Conservation (phyloP, 2,329 filamentous ascomycete genomes). For the Exophiala xenobiotica region DNA sequence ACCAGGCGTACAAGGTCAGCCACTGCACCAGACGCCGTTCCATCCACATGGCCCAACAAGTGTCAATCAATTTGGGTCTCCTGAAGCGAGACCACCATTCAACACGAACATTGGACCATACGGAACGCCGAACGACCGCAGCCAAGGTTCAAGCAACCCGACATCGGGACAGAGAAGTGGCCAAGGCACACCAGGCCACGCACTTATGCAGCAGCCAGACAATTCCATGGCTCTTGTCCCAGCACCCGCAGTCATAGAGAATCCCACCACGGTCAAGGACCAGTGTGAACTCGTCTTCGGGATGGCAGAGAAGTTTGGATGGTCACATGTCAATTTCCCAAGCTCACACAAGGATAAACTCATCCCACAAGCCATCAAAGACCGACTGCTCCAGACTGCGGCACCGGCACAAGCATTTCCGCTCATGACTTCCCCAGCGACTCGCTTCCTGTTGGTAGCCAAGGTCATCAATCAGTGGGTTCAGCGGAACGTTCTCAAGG, state of each 20-base stretch:
- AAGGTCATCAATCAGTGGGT: constrained; percentile 27
- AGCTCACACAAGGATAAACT: constrained; percentile 24
- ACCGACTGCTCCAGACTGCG: constrained; percentile 21
- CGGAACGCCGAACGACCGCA: constrained; percentile 4
- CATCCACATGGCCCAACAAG: background rate
- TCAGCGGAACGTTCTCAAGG: constrained; percentile 17
- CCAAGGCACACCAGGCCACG: background rate
- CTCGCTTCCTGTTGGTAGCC: constrained; percentile 23
- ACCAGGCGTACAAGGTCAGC: background rate
- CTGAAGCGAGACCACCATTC: constrained; percentile 8
- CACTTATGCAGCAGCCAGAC: background rate
- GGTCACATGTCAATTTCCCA: constrained; percentile 24
- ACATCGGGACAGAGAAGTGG: background rate
- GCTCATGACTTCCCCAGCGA: constrained; percentile 23
- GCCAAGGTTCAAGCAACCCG: background rate
- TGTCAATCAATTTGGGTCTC: constrained; percentile 18
- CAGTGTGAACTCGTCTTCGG: constrained; percentile 14
- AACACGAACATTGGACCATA: constrained; percentile 4
- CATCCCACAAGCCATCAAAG: constrained; percentile 22
- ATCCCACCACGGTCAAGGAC: background rate
- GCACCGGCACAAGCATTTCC: constrained; percentile 19
- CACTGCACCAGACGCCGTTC: constrained; percentile 1
- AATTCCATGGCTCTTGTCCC: constrained; percentile 1
- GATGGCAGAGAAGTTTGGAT: constrained; percentile 19
- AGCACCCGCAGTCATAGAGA: background rate